phyloP scores from a whole-genome alignment of 169 alveolate species.

The Plasmodium ovale region DNA sequence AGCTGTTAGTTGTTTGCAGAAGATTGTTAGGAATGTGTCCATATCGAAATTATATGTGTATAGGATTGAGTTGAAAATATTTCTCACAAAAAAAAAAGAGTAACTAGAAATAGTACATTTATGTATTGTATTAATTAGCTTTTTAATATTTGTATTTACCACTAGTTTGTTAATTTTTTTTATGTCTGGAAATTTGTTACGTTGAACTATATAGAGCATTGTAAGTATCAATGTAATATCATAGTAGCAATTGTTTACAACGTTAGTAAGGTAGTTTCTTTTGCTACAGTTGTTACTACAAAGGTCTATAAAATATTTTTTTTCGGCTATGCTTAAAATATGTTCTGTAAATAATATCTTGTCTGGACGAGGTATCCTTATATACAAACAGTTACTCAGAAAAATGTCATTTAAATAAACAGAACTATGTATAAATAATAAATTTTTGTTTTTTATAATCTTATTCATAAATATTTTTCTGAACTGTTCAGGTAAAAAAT shows the following conservation, averaged over 20 bases:
- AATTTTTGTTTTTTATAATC: constrained; percentile 11
- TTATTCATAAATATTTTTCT: constrained; percentile 52
- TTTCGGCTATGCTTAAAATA: constrained; percentile 32
- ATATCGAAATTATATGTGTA: constrained; percentile 46
- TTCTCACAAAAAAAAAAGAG: constrained; percentile 37
- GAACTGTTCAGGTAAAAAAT: constrained; percentile 23
- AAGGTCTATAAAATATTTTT: constrained; percentile 23
- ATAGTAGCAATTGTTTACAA: constrained; percentile 50
- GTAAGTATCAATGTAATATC: constrained; percentile 50
- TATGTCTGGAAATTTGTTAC: constrained; percentile 48
- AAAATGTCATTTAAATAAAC: constrained; percentile 7
- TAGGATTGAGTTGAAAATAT: constrained; percentile 44
- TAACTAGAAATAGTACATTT: constrained; percentile 30
- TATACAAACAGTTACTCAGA: constrained; percentile 50
- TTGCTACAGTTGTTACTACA: neutral
- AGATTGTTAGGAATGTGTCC: constrained; percentile 20
- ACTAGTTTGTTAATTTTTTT: constrained; percentile 56
- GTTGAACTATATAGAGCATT: constrained; percentile 33
- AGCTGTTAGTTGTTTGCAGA: constrained; percentile 52
- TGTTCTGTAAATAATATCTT: constrained; percentile 12
- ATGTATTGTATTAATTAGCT: constrained; percentile 37
- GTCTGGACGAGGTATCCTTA: constrained; percentile 54
- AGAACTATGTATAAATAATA: constrained; percentile 58
- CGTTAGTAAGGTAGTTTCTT: constrained; percentile 10
- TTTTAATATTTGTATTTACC: constrained; percentile 50